A percentile compares a stretch with the other conserved stretches of the same genome.
These are phyloP conservation scores for Thecaphora thlaspeos DNA, from an alignment of 1,284 basidiomycete species.

Conservation along the genomic window DNA sequence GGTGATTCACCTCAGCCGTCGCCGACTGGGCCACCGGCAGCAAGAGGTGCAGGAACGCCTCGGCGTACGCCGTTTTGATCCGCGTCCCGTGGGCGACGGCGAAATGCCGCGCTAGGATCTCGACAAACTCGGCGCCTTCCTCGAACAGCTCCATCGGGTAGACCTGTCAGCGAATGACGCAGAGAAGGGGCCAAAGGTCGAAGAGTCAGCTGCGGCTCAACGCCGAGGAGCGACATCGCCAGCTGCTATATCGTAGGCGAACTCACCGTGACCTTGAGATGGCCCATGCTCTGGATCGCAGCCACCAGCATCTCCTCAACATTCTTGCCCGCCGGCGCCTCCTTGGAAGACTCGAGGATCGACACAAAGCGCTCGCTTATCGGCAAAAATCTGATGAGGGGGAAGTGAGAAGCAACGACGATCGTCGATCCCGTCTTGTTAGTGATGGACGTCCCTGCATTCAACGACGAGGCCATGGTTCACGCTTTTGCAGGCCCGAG, in stretches of 20 bases:
- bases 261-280: conserved; percentile 47
- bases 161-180: conserved; percentile 63
- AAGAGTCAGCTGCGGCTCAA: too few species aligned
- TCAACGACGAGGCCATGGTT: too few species aligned
- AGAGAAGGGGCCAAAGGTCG: too few species aligned
- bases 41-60: conserved; percentile 74
- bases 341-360: conserved; percentile 44
- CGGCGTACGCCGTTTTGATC: conserved; percentile 82
- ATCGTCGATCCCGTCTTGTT: too few species aligned
- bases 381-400: conserved; percentile 28
- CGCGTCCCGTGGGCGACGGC: conserved; percentile 78
- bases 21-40: conserved; percentile 89
- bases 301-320: conserved; percentile 48
- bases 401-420: not conserved
- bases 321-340: conserved; percentile 37
- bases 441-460: too few species aligned
- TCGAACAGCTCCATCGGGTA: conserved; percentile 93
- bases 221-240: too few species aligned
- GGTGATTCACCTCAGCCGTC: conserved; percentile 93
- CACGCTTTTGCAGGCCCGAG: too few species aligned
- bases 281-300: conserved; percentile 47
- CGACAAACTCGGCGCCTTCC: conserved; percentile 87
- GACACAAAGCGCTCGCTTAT: conserved; percentile 52
- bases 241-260: too few species aligned
- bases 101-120: conserved; percentile 77